Evolutionary conservation across 1,284 basidiomycete species (phyloP).

Genomic region (Tylopilus orsonianus): DNA sequence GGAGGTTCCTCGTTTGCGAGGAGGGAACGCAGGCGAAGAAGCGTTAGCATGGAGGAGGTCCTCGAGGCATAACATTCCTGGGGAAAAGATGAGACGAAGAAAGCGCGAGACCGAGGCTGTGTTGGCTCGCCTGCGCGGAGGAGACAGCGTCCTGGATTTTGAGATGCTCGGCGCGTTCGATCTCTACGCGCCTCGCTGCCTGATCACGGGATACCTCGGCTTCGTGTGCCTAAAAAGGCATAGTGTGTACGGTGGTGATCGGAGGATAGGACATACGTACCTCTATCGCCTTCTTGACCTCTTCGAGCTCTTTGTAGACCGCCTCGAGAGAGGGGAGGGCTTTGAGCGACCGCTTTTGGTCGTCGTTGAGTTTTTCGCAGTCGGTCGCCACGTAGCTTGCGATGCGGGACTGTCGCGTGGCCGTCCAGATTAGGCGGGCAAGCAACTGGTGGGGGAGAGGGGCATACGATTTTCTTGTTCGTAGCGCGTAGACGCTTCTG

Average conservation of each 20-base stretch:
- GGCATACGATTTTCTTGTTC: constrained; percentile 81
- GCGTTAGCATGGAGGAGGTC: constrained; percentile 55
- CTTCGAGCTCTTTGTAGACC: constrained; percentile 74
- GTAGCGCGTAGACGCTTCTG: constrained; percentile 73
- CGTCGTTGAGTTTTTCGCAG: constrained; percentile 76
- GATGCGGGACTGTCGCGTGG: constrained; percentile 60
- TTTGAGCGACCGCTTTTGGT: constrained; percentile 72
- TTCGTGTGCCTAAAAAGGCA: constrained; percentile 53
- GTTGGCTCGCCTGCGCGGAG: constrained; percentile 53
- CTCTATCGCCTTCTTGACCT: constrained; percentile 80
- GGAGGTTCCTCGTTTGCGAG: constrained; percentile 49
- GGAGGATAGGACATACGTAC: constrained; percentile 47
- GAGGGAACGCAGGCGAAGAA: constrained; percentile 65
- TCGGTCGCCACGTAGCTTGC: constrained; percentile 64
- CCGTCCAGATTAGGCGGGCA: constrained; percentile 10
- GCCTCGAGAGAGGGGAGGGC: constrained; percentile 75
- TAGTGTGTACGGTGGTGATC: background rate
- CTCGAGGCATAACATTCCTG: constrained; percentile 31
- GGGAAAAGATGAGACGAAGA: background rate
- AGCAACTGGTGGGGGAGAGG: constrained; percentile 4
- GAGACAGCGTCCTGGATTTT: constrained; percentile 55
- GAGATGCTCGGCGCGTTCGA: constrained; percentile 52
- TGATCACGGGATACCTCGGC: constrained; percentile 58
- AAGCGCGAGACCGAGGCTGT: background rate
- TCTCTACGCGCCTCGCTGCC: constrained; percentile 50